These are phyloP conservation scores for Pseudogymnoascus sp. DNA, from an alignment of 2,329 filamentous ascomycete species.

Conservation along the genomic window DNA sequence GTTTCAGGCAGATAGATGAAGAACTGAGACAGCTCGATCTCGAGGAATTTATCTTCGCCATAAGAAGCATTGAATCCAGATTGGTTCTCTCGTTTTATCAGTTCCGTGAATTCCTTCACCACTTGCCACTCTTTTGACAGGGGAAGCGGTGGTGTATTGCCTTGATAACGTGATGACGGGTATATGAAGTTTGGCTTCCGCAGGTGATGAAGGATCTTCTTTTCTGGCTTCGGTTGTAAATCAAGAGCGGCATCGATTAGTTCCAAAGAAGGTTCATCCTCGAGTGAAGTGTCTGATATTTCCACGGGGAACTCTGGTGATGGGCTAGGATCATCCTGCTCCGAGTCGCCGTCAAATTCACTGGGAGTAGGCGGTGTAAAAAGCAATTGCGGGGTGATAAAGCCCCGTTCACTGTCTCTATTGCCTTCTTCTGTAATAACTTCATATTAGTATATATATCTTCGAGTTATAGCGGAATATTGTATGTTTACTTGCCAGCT, in stretches of 20 bases:
- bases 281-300: neutral
- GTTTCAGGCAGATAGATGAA: constrained; percentile 43
- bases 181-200: constrained; percentile 10
- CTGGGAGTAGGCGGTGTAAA: neutral
- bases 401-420: neutral
- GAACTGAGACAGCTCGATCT: constrained; percentile 52
- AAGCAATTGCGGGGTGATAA: neutral
- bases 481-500: neutral
- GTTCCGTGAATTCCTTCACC: constrained; percentile 7
- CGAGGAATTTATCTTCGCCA: constrained; percentile 24
- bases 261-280: neutral
- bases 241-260: neutral
- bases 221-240: neutral
- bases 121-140: constrained; percentile 12
- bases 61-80: neutral
- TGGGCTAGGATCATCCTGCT: neutral
- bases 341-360: neutral
- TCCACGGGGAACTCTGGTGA: neutral
- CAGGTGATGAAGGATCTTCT: neutral
- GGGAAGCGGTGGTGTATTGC: constrained; percentile 17
- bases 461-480: neutral
- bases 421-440: neutral
- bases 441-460: neutral
- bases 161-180: constrained; percentile 24
- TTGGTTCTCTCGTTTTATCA: constrained; percentile 16